Conservation (phyloP, 345 rosid genomes). For the Corchorus olitorius region DNA sequence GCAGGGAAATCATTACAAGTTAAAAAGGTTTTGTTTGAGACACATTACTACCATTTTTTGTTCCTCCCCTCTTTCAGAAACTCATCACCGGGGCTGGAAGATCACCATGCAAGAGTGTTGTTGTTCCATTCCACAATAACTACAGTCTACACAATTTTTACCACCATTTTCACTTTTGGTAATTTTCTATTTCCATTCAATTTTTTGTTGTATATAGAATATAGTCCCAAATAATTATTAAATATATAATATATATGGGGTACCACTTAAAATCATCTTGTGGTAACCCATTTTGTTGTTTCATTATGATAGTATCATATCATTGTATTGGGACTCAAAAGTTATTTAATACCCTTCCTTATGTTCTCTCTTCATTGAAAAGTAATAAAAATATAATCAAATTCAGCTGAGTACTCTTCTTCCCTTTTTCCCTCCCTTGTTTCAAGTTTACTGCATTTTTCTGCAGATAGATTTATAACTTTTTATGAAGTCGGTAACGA, state of each 20-base stretch:
- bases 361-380: slow-evolving; percentile 17
- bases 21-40: slow-evolving; percentile 32
- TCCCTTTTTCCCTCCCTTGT: background rate
- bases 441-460: background rate
- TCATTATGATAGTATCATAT: slow-evolving; percentile 12
- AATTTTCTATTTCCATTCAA: slow-evolving; percentile 25
- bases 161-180: background rate
- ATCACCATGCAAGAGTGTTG: slow-evolving; percentile 31
- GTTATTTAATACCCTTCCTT: background rate
- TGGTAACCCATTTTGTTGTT: slow-evolving; percentile 34
- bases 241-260: slow-evolving; percentile 19
- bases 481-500: too few species aligned
- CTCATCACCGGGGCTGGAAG: slow-evolving; percentile 29
- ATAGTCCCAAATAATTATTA: slow-evolving; percentile 30
- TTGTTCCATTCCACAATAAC: slow-evolving; percentile 27
- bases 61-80: slow-evolving; percentile 20
- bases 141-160: background rate
- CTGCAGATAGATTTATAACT: too few species aligned
- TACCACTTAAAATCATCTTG: slow-evolving; percentile 26
- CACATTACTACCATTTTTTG: slow-evolving; percentile 26
- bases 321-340: slow-evolving; percentile 5
- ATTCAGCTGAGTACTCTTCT: background rate
- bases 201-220: slow-evolving; percentile 43
- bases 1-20: slow-evolving; percentile 35
- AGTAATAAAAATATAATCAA: slow-evolving; percentile 1